A percentile compares a stretch with the other conserved stretches of the same genome.
phyloP scores from a whole-genome alignment of 2,329 filamentous ascomycete genomes.

The Nigrospora oryzae region DNA sequence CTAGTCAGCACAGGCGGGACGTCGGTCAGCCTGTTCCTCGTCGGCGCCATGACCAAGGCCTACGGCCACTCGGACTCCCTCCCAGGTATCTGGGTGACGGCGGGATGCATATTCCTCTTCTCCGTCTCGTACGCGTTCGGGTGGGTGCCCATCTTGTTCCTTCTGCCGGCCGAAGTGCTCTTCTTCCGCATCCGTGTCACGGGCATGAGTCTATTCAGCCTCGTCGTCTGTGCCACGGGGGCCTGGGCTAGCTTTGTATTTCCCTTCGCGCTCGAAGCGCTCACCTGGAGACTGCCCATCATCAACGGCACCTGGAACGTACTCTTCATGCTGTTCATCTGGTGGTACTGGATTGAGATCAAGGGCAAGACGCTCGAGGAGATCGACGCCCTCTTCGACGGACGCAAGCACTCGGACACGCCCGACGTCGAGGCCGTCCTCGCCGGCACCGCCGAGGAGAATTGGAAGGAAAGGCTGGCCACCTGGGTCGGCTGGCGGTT shows the following conservation, averaged over 20 bases:
- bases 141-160: constrained; percentile 15
- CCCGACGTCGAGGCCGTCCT: constrained; percentile 4
- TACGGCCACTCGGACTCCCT: constrained; percentile 2
- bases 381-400: constrained; percentile 9
- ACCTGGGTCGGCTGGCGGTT: background rate
- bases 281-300: constrained; percentile 15
- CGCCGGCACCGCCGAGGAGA: background rate
- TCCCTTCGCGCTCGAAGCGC: constrained; percentile 9
- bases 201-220: constrained; percentile 25
- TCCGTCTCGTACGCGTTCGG: constrained; percentile 17
- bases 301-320: constrained; percentile 14
- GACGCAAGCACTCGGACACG: constrained; percentile 2
- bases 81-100: constrained; percentile 6
- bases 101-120: constrained; percentile 18
- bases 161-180: constrained; percentile 20
- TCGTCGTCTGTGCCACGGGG: constrained; percentile 2
- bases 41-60: constrained; percentile 5
- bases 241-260: constrained; percentile 11
- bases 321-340: constrained; percentile 8
- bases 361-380: constrained; percentile 12
- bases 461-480: background rate
- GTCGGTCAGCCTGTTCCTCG: constrained; percentile 6
- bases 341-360: constrained; percentile 12
- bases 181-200: constrained; percentile 16
- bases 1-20: background rate